phyloP scores from a whole-genome alignment of 148 eudicot genomes.

The Heliosperma pusillum region DNA sequence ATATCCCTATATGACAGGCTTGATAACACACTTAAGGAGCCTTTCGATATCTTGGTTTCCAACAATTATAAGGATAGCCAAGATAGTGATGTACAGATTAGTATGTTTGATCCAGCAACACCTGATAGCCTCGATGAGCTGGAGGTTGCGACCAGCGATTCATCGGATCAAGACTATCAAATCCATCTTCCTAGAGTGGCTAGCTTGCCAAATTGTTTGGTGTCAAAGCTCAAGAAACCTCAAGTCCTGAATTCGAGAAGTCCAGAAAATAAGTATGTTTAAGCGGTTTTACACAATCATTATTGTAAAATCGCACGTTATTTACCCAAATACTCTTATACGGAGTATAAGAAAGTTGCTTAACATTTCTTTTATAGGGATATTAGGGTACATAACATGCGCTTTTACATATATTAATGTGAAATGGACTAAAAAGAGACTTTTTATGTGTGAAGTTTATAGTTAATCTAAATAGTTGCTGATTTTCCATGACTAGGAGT shows the following conservation, averaged over 20 bases:
- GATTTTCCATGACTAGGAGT: constrained; percentile 38
- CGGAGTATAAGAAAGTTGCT: too few relatives aligned
- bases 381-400: too few relatives aligned
- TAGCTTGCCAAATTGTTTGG: constrained; percentile 40
- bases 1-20: constrained; percentile 22
- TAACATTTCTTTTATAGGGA: too few relatives aligned
- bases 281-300: background rate
- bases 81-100: constrained; percentile 21
- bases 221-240: constrained; percentile 48
- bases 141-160: constrained; percentile 63
- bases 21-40: constrained; percentile 26
- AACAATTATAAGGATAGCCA: constrained; percentile 27
- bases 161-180: constrained; percentile 61
- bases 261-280: constrained; percentile 52
- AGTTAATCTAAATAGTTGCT: background rate
- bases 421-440: background rate
- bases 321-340: background rate
- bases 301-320: background rate
- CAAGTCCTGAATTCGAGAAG: constrained; percentile 40
- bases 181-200: constrained; percentile 42
- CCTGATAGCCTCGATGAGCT: constrained; percentile 56
- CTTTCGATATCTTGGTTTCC: constrained; percentile 16
- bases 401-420: background rate
- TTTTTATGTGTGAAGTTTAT: background rate
- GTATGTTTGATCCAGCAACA: constrained; percentile 35